Evolutionary conservation across 106 monocot genomes (phyloP).

Genomic region (Dendrobium nobile): DNA sequence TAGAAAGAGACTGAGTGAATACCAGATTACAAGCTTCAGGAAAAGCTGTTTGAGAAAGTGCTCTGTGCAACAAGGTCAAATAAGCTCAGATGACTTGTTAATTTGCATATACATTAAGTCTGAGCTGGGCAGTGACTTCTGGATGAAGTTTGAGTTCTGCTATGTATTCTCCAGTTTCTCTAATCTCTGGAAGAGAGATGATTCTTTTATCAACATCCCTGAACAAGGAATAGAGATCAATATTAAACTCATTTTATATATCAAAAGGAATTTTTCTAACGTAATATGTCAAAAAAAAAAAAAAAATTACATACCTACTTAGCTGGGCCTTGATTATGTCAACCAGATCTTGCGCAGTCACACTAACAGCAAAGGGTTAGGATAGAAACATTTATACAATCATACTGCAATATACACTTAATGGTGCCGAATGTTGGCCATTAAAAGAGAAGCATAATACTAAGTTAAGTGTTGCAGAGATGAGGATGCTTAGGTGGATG

Average conservation of each 20-base stretch:
- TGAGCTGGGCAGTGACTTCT: slow-evolving; percentile 75
- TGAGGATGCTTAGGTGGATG: too few species aligned
- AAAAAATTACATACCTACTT: slow-evolving; percentile 41
- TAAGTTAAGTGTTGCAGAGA: too few species aligned
- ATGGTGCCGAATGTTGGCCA: too few species aligned
- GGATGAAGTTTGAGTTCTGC: slow-evolving; percentile 94
- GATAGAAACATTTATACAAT: not conserved
- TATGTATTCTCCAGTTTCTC: slow-evolving; percentile 85
- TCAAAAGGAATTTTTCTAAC: not conserved
- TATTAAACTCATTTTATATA: not conserved
- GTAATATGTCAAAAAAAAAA: not conserved
- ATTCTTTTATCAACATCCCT: slow-evolving; percentile 83
- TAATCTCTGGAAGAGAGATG: slow-evolving; percentile 76
- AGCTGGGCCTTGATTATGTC: slow-evolving; percentile 96
- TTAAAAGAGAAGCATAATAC: too few species aligned
- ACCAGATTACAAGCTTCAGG: not conserved
- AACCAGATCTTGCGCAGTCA: slow-evolving; percentile 83
- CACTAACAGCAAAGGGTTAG: slow-evolving; percentile 34
- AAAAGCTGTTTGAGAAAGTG: not conserved
- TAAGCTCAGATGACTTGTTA: slow-evolving; percentile 11
- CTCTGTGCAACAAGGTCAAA: too few species aligned
- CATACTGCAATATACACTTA: not conserved
- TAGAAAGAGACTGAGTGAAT: not conserved
- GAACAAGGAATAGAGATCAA: not conserved
- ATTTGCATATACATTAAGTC: slow-evolving; percentile 65